phyloP scores from a whole-genome alignment of 1,284 basidiomycete genomes.

The Nidula niveotomentosa region DNA sequence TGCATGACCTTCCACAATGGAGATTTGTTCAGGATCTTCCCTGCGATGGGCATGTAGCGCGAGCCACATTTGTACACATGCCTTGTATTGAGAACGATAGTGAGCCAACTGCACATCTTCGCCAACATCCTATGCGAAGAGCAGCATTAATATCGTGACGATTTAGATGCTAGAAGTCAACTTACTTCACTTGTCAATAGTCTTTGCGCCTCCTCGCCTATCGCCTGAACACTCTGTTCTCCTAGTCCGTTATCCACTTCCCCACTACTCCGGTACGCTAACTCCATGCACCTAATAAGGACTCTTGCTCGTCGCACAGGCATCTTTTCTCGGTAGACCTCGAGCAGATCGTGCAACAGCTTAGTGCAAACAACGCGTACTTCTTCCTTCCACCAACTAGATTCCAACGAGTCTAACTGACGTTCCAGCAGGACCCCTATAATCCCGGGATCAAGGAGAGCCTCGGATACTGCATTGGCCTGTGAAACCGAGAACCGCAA shows the following conservation, averaged over 20 bases:
- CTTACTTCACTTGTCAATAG: conserved; percentile 43
- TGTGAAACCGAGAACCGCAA: conserved; percentile 20
- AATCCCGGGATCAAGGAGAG: conserved; percentile 25
- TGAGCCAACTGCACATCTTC: conserved; percentile 35
- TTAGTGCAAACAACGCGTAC: conserved; percentile 34
- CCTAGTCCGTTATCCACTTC: conserved; percentile 13
- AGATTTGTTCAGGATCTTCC: conserved; percentile 36
- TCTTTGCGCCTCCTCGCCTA: conserved; percentile 40
- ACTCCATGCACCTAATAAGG: conserved; percentile 49
- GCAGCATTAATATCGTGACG: neutral
- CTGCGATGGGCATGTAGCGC: conserved; percentile 62
- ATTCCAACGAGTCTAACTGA: conserved; percentile 55
- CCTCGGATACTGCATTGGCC: neutral
- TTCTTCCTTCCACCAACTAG: conserved; percentile 54
- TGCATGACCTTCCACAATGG: conserved; percentile 41
- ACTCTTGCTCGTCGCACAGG: conserved; percentile 56
- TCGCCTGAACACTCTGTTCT: conserved; percentile 23
- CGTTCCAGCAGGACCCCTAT: conserved; percentile 58
- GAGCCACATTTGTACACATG: conserved; percentile 59
- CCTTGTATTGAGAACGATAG: conserved; percentile 46
- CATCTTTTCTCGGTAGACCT: conserved; percentile 44
- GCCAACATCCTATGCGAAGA: conserved; percentile 31
- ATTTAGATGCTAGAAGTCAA: neutral
- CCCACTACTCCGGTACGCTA: conserved; percentile 42
- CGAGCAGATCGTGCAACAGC: conserved; percentile 48